Conservation (phyloP, 108 stramenopile genomes). For the Nitzschia sp. region DNA sequence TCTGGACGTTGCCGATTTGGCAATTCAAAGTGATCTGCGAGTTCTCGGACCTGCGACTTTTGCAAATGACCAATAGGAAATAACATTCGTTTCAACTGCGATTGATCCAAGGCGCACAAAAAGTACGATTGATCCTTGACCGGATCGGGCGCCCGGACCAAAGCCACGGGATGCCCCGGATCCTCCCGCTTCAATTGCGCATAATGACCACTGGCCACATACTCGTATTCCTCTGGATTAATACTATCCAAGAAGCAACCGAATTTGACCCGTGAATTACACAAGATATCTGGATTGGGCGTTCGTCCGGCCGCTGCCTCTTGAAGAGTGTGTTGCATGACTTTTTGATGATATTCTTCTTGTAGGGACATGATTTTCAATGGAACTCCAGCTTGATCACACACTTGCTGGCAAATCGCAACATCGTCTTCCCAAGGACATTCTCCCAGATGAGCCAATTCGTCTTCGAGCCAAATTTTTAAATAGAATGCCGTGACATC, state of each 20-base stretch:
- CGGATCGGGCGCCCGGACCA: conserved; percentile 90
- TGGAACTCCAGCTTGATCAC: conserved; percentile 87
- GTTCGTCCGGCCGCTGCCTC: conserved; percentile 89
- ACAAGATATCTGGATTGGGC: conserved; percentile 98
- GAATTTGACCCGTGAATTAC: conserved; percentile 96
- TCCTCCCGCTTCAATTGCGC: conserved; percentile 63
- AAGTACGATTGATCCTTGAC: conserved; percentile 99
- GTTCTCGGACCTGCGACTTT: conserved; percentile 87
- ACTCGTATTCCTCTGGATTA: conserved; percentile 42
- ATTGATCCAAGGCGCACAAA: conserved; percentile 88
- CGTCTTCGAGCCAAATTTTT: conserved; percentile 98
- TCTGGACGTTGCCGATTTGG: conserved; percentile 91
- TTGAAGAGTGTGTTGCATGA: conserved; percentile 87
- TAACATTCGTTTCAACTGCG: conserved; percentile 74
- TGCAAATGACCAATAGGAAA: conserved; percentile 93
- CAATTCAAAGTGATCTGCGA: conserved; percentile 86
- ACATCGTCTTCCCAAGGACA: conserved; percentile 97
- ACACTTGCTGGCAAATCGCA: conserved; percentile 77
- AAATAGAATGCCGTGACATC: conserved; percentile 94
- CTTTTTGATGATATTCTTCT: conserved; percentile 87
- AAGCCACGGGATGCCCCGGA: conserved; percentile 24
- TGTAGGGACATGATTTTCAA: conserved; percentile 86
- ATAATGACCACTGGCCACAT: conserved; percentile 96
- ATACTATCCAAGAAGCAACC: conserved; percentile 92
- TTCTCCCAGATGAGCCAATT: conserved; percentile 89